Conservation (phyloP, 2,329 filamentous ascomycete species). For the Colletotrichum tropicicola region DNA sequence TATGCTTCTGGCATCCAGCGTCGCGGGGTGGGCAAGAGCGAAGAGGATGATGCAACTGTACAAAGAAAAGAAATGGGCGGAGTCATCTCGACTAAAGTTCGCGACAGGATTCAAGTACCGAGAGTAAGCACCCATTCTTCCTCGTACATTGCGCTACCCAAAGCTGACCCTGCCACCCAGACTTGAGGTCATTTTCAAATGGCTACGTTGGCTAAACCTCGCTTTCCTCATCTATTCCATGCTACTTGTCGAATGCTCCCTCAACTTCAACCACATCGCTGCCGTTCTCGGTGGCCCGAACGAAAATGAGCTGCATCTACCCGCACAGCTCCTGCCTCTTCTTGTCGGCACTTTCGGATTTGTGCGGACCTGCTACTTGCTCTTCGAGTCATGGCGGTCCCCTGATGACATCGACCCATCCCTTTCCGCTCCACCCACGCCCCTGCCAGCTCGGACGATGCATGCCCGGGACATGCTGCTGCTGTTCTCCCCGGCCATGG, state of each 20-base stretch:
- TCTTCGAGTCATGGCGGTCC: constrained; percentile 27
- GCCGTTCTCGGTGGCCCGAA: constrained; percentile 33
- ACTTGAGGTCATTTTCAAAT: constrained; percentile 31
- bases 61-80: constrained; percentile 7
- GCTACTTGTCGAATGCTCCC: constrained; percentile 36
- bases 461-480: not conserved
- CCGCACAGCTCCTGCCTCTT: constrained; percentile 35
- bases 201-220: constrained; percentile 35
- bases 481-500: not conserved
- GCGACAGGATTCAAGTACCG: constrained; percentile 32
- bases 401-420: constrained; percentile 12
- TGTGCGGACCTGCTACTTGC: constrained; percentile 29
- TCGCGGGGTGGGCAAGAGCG: constrained; percentile 31
- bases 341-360: constrained; percentile 35
- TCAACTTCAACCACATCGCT: constrained; percentile 38
- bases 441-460: not conserved
- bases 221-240: constrained; percentile 37
- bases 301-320: constrained; percentile 31
- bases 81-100: constrained; percentile 26
- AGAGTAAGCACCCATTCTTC: constrained; percentile 29
- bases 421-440: not conserved
- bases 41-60: constrained; percentile 2
- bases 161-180: not conserved
- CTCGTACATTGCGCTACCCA: too few species aligned
- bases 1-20: constrained; percentile 33